phyloP scores from a whole-genome alignment of 78 protist species.

The Dictyostelium brefeldianum region DNA sequence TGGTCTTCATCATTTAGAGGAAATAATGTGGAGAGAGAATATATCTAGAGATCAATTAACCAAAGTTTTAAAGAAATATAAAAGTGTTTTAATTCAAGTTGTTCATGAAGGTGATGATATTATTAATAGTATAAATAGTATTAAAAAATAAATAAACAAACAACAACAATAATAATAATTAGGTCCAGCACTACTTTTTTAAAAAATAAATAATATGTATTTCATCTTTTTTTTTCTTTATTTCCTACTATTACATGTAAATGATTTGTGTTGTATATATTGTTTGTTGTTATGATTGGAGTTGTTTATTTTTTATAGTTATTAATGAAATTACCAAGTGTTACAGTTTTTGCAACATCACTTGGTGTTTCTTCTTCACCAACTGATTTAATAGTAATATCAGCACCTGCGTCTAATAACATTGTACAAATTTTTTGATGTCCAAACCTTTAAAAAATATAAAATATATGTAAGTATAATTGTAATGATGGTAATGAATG shows the following conservation, averaged over 20 bases:
- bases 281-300: not conserved
- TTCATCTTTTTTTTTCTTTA: not conserved
- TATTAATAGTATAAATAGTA: not conserved
- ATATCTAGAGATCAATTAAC: conserved; percentile 78
- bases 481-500: too few species aligned
- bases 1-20: conserved; percentile 86
- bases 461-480: not conserved
- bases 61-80: conserved; percentile 71
- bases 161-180: too few species aligned
- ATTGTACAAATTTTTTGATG: conserved; percentile 56
- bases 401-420: conserved; percentile 66
- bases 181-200: too few species aligned
- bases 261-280: too few species aligned
- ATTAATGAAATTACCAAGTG: conserved; percentile 45
- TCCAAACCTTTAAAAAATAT: conserved; percentile 37
- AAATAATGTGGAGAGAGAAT: conserved; percentile 85
- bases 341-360: conserved; percentile 66
- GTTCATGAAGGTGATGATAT: conserved; percentile 68
- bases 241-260: not conserved
- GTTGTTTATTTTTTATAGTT: conserved; percentile 20
- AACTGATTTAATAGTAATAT: conserved; percentile 26
- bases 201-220: too few species aligned
- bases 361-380: conserved; percentile 61
- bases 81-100: conserved; percentile 65
- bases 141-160: not conserved